phyloP scores from a whole-genome alignment of 1,284 basidiomycete genomes.

The Polyporus tsugae region DNA sequence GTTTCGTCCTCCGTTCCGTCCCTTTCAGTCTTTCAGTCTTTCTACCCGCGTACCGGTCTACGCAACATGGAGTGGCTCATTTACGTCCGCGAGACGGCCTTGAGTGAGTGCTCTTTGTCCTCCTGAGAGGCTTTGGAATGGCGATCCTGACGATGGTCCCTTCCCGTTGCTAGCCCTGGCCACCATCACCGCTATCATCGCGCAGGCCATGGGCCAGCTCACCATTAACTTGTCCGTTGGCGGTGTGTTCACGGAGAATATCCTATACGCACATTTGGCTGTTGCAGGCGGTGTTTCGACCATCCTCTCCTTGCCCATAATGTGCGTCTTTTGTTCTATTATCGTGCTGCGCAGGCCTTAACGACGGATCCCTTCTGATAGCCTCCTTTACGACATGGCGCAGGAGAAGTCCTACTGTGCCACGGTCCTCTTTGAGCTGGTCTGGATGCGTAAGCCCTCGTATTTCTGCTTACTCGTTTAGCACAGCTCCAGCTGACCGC shows the following conservation, averaged over 20 bases:
- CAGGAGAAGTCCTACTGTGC: constrained; percentile 18
- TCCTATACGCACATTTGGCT: constrained; percentile 10
- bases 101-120: constrained; percentile 11
- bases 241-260: constrained; percentile 2
- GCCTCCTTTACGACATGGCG: constrained; percentile 22
- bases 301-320: constrained; percentile 18
- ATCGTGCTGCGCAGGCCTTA: constrained; percentile 1
- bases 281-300: constrained; percentile 16
- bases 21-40: constrained; percentile 8
- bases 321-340: constrained; percentile 13
- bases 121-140: neutral
- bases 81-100: constrained; percentile 13
- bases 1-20: constrained; percentile 21
- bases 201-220: constrained; percentile 20
- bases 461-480: neutral
- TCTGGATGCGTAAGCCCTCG: constrained; percentile 16
- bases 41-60: constrained; percentile 24
- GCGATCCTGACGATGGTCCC: neutral
- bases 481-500: neutral
- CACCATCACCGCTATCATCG: constrained; percentile 23
- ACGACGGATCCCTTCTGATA: neutral
- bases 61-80: constrained; percentile 25
- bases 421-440: constrained; percentile 18
- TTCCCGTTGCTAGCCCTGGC: constrained; percentile 9
- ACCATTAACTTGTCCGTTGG: constrained; percentile 11